A percentile compares a stretch with the other conserved stretches of the same genome.
Conservation (phyloP, 768 basidiomycete genomes). For the Tephrocybe rancida region DNA sequence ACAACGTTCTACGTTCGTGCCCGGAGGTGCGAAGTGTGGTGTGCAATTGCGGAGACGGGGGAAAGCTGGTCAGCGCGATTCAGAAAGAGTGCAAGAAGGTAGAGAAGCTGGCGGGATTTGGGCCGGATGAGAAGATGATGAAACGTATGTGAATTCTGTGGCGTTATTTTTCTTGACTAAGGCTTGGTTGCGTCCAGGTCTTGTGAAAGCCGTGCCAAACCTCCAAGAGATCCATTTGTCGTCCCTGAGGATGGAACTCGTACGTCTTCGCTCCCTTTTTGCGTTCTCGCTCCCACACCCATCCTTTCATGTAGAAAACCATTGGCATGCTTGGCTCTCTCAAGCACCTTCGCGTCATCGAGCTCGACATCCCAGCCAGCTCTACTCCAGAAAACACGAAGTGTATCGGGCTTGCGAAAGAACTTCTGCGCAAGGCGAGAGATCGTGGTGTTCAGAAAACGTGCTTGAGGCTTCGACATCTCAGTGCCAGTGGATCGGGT, state of each 20-base stretch:
- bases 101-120: conserved; percentile 26
- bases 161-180: neutral
- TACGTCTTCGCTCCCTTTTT: neutral
- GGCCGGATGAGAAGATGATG: conserved; percentile 18
- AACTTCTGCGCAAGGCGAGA: conserved; percentile 13
- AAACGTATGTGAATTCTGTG: conserved; percentile 24
- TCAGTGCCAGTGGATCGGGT: neutral
- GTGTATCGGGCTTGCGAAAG: conserved; percentile 17
- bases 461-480: neutral
- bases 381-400: neutral
- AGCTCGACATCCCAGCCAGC: neutral
- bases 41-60: conserved; percentile 23
- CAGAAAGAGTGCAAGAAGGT: conserved; percentile 29
- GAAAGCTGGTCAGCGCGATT: conserved; percentile 30
- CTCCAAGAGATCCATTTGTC: conserved; percentile 14
- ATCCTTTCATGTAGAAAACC: neutral
- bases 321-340: neutral
- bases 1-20: conserved; percentile 32
- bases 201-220: conserved; percentile 22
- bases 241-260: neutral
- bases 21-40: conserved; percentile 27
- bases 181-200: conserved; percentile 7
- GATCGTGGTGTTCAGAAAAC: neutral
- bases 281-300: neutral
- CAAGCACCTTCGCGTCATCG: conserved; percentile 6